phyloP scores from a whole-genome alignment of 257 asterid species.

The Verbena officinalis region DNA sequence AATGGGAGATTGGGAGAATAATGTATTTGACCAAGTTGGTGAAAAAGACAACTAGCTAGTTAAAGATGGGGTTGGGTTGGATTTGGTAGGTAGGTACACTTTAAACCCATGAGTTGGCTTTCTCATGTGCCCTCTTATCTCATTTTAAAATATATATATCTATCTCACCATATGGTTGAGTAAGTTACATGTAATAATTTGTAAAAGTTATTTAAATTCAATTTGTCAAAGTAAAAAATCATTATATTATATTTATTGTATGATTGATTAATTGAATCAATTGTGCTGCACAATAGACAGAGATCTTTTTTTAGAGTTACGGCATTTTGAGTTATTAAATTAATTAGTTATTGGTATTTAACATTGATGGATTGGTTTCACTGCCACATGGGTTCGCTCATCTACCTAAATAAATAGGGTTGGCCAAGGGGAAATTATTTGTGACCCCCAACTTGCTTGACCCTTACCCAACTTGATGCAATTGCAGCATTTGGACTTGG shows the following conservation, averaged over 20 bases:
- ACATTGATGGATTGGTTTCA: conserved; percentile 15
- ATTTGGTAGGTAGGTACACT: conserved; percentile 46
- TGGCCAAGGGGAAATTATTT: conserved; percentile 2
- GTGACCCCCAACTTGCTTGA: background rate
- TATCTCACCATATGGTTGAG: no score
- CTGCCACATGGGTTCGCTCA: conserved; percentile 29
- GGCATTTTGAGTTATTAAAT: background rate
- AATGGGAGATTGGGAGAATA: background rate
- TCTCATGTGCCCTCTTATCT: background rate
- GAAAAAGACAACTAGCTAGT: conserved; percentile 43
- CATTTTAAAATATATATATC: background rate
- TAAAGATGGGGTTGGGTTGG: conserved; percentile 43
- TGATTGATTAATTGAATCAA: no score
- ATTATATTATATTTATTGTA: no score
- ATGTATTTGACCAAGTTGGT: conserved; percentile 40
- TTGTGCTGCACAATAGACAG: no score
- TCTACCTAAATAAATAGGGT: conserved; percentile 22
- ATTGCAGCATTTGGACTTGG: background rate
- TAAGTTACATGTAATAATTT: no score
- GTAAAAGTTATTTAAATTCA: no score
- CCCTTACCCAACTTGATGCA: background rate
- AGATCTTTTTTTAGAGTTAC: no score
- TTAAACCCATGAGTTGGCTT: background rate
- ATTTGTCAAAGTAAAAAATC: no score
- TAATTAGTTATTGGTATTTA: background rate